phyloP scores from a whole-genome alignment of 495 filamentous ascomycete species.

The Penicillium taxi region DNA sequence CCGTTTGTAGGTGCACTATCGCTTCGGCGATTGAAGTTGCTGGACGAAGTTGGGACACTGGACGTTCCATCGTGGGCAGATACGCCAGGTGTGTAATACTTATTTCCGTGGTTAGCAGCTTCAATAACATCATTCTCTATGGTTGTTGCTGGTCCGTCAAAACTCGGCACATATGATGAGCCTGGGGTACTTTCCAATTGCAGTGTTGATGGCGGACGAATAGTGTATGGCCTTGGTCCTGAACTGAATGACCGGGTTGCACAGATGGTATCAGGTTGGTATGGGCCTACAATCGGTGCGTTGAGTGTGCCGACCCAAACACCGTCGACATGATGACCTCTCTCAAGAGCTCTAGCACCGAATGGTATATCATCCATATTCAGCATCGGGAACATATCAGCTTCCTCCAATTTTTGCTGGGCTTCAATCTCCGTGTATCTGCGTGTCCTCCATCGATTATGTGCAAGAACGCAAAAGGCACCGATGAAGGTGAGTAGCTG shows the following conservation, averaged over 20 bases:
- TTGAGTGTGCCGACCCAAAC: slow-evolving; percentile 73
- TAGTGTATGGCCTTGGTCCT: neutral
- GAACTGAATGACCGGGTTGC: slow-evolving; percentile 11
- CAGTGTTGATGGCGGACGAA: neutral
- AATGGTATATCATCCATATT: slow-evolving; percentile 66
- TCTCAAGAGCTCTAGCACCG: slow-evolving; percentile 81
- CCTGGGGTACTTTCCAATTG: neutral
- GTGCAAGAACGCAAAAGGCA: slow-evolving; percentile 41
- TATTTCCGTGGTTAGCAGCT: slow-evolving; percentile 6
- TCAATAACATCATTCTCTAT: slow-evolving; percentile 7
- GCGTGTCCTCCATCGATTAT: slow-evolving; percentile 54
- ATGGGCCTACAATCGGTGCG: slow-evolving; percentile 31
- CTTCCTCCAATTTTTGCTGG: slow-evolving; percentile 45
- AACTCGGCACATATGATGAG: slow-evolving; percentile 1
- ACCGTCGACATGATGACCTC: slow-evolving; percentile 75
- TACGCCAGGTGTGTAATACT: slow-evolving; percentile 6
- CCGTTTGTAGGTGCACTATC: neutral
- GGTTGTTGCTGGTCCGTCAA: neutral
- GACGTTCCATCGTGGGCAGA: slow-evolving; percentile 4
- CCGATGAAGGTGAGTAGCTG: slow-evolving; percentile 42
- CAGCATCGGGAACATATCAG: slow-evolving; percentile 24
- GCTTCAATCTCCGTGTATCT: slow-evolving; percentile 60
- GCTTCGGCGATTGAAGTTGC: slow-evolving; percentile 6
- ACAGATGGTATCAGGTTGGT: slow-evolving; percentile 15
- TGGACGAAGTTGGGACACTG: neutral